Base-by-base conservation (phyloP, 2,329 filamentous ascomycete species). In the Claviceps capensis region DNA sequence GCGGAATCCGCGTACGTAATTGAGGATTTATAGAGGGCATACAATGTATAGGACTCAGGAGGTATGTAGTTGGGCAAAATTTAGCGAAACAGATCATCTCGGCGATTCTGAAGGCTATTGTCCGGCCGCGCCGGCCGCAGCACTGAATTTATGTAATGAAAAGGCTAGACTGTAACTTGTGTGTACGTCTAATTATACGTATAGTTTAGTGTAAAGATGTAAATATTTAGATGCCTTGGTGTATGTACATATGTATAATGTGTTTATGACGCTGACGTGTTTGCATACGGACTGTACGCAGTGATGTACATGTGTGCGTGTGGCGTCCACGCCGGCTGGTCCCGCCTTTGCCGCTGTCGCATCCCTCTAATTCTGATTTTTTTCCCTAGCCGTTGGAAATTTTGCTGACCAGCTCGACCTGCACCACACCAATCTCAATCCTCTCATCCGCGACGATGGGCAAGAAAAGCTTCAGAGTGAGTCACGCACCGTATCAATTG, bases 1-100 rank as follows among this genome's bases (percentile, higher is more conserved):
- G 60, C 79, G 88, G 59, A 81, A 72, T 57, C 78, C 78, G 19
- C 66, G 76, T 26, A 54, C 48, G 44, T 54, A 45, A 7, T 14
- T 34, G 37, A 11, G 16, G 8, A 37, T 37, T 23, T 23, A 49
- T 48, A 34, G 3, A 40, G 26, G n/a, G 30, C 14, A 45, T 9
- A 19, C 19, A 22, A 34, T 38, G 23, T n/a, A 49, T 13, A 43
- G 30, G n/a, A n/a, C n/a, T n/a, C n/a, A n/a, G n/a, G 30, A 11
- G 9, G 30, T 4, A 26, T 26, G 23, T 26, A 11, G 30, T 34
- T 34, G 30, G 9, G 30, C 30, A 34, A 34, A 34, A 34, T 11
- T 11, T 11, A 34, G 30, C 30, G 9, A 34, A 34, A 34, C 9
- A 11, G 30, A 34, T 34, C 30, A 34, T 34, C 3, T 34, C 30